Conservation (phyloP, 2,329 filamentous ascomycete genomes). For the Neofusicoccum umdonicola region DNA sequence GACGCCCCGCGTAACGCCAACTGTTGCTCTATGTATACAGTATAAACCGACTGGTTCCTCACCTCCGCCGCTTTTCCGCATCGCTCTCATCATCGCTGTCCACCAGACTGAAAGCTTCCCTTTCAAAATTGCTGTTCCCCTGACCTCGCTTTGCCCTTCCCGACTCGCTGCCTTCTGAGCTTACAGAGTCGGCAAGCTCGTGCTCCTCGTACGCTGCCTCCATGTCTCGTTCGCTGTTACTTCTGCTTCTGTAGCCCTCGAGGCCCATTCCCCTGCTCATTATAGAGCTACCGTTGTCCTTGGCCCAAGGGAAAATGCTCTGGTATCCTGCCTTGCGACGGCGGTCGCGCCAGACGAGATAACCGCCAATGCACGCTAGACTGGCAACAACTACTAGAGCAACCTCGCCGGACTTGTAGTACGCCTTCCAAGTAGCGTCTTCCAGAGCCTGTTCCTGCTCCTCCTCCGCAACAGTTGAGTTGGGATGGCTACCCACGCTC, state of each 20-base stretch:
- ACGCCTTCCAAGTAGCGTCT: slow-evolving; percentile 83
- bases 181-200: slow-evolving; percentile 56
- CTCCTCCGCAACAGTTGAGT: slow-evolving; percentile 65
- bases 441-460: slow-evolving; percentile 72
- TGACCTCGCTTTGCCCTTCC: slow-evolving; percentile 24
- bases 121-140: slow-evolving; percentile 33
- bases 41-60: neutral
- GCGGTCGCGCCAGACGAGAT: slow-evolving; percentile 60
- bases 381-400: slow-evolving; percentile 79
- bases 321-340: slow-evolving; percentile 46
- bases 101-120: slow-evolving; percentile 23
- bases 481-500: slow-evolving; percentile 71
- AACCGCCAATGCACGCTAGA: slow-evolving; percentile 72
- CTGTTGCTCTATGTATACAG: slow-evolving; percentile 5
- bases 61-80: slow-evolving; percentile 10
- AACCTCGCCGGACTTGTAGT: slow-evolving; percentile 81
- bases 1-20: neutral
- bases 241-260: slow-evolving; percentile 48
- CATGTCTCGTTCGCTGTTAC: slow-evolving; percentile 46
- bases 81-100: slow-evolving; percentile 16
- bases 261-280: slow-evolving; percentile 45
- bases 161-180: slow-evolving; percentile 22
- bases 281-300: slow-evolving; percentile 42
- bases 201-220: slow-evolving; percentile 63
- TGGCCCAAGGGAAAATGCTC: slow-evolving; percentile 31